A percentile compares a stretch with the other conserved stretches of the same genome.
Conservation (phyloP, 1,284 basidiomycete species). For the Tetrapyrgos nigripes region DNA sequence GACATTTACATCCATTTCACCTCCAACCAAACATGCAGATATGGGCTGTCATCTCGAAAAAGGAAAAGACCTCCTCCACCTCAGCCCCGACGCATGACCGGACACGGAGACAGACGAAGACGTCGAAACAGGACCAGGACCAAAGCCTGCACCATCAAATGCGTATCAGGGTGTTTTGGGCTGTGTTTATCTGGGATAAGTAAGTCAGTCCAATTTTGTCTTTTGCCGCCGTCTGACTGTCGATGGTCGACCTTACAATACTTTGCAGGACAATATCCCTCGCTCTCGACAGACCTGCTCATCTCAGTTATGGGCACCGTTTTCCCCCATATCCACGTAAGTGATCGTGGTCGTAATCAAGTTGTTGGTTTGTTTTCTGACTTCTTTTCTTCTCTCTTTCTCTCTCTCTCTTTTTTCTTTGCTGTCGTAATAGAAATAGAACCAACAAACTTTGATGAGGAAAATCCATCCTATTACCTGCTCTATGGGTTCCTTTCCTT, state of each 20-base stretch:
- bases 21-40: conserved; percentile 6
- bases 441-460: too few relatives aligned
- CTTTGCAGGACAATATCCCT: conserved; percentile 17
- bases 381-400: not conserved
- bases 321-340: conserved; percentile 17
- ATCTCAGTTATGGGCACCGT: conserved; percentile 11
- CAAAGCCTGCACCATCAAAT: too few relatives aligned
- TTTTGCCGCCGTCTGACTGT: too few relatives aligned
- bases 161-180: conserved; percentile 18
- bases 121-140: too few relatives aligned
- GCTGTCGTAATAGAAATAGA: too few relatives aligned
- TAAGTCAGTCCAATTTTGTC: too few relatives aligned
- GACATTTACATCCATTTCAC: not conserved
- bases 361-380: not conserved
- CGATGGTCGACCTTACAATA: too few relatives aligned
- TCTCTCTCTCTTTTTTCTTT: not conserved
- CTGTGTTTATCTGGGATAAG: conserved; percentile 21
- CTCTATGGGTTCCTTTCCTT: conserved; percentile 12
- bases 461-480: too few relatives aligned
- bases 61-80: too few relatives aligned
- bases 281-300: conserved; percentile 14
- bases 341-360: not conserved
- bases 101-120: too few relatives aligned
- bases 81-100: too few relatives aligned
- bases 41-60: conserved; percentile 19